These are phyloP conservation scores for Ogataea nonfermentans DNA, from an alignment of 805 yeast genomes.

Conservation along the genomic window DNA sequence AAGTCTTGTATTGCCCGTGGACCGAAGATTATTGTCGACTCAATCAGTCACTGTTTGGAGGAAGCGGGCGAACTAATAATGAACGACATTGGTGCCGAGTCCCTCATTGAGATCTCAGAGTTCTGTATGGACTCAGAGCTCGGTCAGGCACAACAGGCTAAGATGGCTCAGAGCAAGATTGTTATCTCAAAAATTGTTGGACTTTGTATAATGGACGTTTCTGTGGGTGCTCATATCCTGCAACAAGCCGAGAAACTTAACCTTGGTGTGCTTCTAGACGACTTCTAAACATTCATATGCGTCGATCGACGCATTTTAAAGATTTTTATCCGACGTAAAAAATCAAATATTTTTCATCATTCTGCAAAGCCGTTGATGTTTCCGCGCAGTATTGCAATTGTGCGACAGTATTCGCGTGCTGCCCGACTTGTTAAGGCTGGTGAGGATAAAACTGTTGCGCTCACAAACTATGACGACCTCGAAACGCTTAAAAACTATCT, in stretches of 20 bases:
- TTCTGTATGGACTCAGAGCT: slow-evolving; percentile 25
- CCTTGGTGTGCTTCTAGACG: slow-evolving; percentile 33
- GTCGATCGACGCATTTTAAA: slow-evolving; percentile 2
- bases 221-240: slow-evolving; percentile 46
- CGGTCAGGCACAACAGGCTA: slow-evolving; percentile 13
- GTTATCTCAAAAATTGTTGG: slow-evolving; percentile 59
- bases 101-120: slow-evolving; percentile 49
- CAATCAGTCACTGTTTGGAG: slow-evolving; percentile 49
- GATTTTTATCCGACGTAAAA: slow-evolving; percentile 1
- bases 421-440: slow-evolving; percentile 1
- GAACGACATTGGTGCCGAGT: slow-evolving; percentile 36
- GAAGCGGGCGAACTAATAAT: slow-evolving; percentile 69
- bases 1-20: slow-evolving; percentile 36
- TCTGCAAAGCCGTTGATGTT: slow-evolving; percentile 2
- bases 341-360: slow-evolving; percentile 2
- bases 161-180: slow-evolving; percentile 30
- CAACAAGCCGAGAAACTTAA: slow-evolving; percentile 25
- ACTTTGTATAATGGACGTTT: slow-evolving; percentile 60
- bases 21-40: slow-evolving; percentile 56
- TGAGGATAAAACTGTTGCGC: neutral
- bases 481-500: slow-evolving; percentile 1
- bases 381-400: slow-evolving; percentile 4
- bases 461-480: slow-evolving; percentile 5
- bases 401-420: slow-evolving; percentile 2
- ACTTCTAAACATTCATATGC: slow-evolving; percentile 24